Evolutionary conservation across 257 asterid genomes (phyloP).

Genomic region (Salvia hispanica): DNA sequence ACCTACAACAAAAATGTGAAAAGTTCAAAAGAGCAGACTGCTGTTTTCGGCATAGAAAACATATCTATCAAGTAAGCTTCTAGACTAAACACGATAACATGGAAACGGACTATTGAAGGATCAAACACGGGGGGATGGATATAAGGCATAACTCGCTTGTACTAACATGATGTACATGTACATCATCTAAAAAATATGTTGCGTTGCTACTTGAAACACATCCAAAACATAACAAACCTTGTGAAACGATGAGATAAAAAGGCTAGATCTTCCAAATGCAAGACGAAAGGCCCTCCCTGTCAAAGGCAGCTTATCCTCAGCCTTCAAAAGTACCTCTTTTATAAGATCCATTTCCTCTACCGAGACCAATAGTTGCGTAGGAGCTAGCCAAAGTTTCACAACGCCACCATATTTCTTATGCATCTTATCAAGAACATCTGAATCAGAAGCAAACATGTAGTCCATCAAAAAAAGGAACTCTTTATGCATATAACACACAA

Average conservation of each 20-base stretch:
- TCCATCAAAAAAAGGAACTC: not conserved
- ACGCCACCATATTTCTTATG: constrained; percentile 45
- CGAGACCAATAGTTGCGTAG: constrained; percentile 48
- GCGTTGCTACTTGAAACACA: constrained; percentile 6
- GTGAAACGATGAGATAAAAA: constrained; percentile 38
- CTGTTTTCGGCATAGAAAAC: not conserved
- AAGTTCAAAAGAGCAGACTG: not conserved
- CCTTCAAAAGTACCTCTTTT: constrained; percentile 45
- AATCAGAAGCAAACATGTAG: not conserved
- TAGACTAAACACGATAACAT: not conserved
- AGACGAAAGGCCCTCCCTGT: constrained; percentile 45
- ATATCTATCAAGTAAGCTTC: constrained; percentile 17
- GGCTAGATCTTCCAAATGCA: constrained; percentile 39
- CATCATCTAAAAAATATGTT: not conserved
- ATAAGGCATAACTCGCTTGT: not conserved
- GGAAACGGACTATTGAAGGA: not conserved
- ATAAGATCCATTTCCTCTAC: constrained; percentile 41
- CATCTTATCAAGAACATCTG: constrained; percentile 38
- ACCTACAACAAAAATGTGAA: constrained; percentile 36
- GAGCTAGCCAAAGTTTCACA: constrained; percentile 49
- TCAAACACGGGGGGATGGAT: not conserved
- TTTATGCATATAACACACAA: not conserved
- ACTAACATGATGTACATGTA: not conserved
- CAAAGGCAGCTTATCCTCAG: constrained; percentile 51
- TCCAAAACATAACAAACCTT: constrained; percentile 38